phyloP scores from a whole-genome alignment of 1,284 basidiomycete species.

The Papiliotrema fonsecae region DNA sequence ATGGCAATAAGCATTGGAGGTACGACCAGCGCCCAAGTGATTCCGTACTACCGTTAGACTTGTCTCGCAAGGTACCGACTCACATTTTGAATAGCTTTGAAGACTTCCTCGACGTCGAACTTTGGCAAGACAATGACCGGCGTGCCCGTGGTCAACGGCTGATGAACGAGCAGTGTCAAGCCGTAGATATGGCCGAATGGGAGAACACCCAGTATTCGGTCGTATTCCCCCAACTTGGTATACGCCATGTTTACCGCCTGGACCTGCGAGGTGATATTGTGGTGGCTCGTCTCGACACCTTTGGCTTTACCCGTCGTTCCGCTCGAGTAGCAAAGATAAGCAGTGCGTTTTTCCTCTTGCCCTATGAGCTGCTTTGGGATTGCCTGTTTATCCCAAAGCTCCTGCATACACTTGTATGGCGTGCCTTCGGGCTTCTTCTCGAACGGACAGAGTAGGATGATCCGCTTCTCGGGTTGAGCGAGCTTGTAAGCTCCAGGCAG shows the following conservation, averaged over 20 bases:
- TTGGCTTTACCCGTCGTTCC: slow-evolving; percentile 52
- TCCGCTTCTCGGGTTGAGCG: slow-evolving; percentile 13
- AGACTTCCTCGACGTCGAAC: slow-evolving; percentile 57
- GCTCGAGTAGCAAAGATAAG: slow-evolving; percentile 62
- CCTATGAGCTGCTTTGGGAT: slow-evolving; percentile 1
- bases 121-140: slow-evolving; percentile 64
- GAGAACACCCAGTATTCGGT: slow-evolving; percentile 57
- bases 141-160: slow-evolving; percentile 57
- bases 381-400: slow-evolving; percentile 14
- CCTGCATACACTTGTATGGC: slow-evolving; percentile 16
- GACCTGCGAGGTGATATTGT: slow-evolving; percentile 54
- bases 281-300: slow-evolving; percentile 58
- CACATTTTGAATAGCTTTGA: slow-evolving; percentile 61
- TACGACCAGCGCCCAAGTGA: slow-evolving; percentile 64
- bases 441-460: slow-evolving; percentile 29
- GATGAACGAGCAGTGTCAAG: slow-evolving; percentile 50
- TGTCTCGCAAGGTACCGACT: slow-evolving; percentile 41
- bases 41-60: slow-evolving; percentile 56
- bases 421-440: slow-evolving; percentile 12
- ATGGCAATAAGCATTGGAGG: slow-evolving; percentile 71
- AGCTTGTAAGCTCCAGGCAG: slow-evolving; percentile 8
- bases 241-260: slow-evolving; percentile 27
- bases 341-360: slow-evolving; percentile 20
- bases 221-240: slow-evolving; percentile 43
- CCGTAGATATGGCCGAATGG: slow-evolving; percentile 52